Evolutionary conservation across 805 yeast genomes (phyloP), one percentile per base, ranked within the genome.

Genomic region (Candida boidinii): DNA sequence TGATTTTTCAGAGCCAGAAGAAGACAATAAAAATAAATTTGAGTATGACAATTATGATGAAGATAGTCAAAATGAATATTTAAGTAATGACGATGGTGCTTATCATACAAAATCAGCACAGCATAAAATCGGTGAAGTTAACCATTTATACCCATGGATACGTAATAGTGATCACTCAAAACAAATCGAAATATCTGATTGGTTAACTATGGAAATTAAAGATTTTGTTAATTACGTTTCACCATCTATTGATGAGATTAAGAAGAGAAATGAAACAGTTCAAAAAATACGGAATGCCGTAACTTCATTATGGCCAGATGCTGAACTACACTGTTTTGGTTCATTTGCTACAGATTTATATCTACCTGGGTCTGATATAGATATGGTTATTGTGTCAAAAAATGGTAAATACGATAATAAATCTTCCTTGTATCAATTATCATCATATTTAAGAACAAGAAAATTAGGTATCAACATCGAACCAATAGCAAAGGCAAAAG

Each of bases 281-380:
- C 55, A 63, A 23, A 66, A 72, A 33, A 58, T 92, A 21, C 73
- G 79, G 40, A 50, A 54, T 6, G 66, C 73, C 32, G 64, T 73
- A 1, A 56, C 62, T 5, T 51, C 56, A 2, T 60, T 79, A 33
- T 90, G 96, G 96, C 76, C 77, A 1, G 82, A 75, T 39, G 76
- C 90, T 12, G 81, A 79, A 36, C 73, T 82, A 4, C 79, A 79
- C 40, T 94, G 88, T 7, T 90, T 92, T 62, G 98, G 98, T 0
- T 88, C 96, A 0, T 83, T 74, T 54, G 95, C 97, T 0, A 88
- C 96, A 0, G 96, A 88, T 50, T 61, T 90, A 39, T 90, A 87
- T 50, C 64, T 90, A 13, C 97, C 97, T 0, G 95, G 95, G 2
- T 85, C 96, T 0, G 98, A 90, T 64, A 86, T 90, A 21, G 98